Evolutionary conservation across 1,139 yeast genomes (phyloP).

Genomic region (Pneumocystis canis): DNA sequence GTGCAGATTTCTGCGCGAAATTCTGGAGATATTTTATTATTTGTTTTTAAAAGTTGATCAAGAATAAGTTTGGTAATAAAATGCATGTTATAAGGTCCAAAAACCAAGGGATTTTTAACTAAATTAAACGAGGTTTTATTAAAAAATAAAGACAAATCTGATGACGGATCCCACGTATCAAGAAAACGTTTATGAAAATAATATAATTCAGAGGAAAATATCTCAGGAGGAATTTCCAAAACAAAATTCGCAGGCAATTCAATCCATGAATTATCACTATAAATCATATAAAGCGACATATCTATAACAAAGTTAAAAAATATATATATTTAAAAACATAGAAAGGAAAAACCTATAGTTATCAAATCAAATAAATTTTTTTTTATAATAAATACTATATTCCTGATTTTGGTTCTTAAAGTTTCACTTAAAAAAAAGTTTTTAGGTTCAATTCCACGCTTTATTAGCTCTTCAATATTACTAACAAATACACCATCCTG

Average conservation of each 20-base stretch:
- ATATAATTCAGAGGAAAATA: constrained; percentile 8
- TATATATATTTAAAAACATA: neutral
- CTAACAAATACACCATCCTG: neutral
- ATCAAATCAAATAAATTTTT: neutral
- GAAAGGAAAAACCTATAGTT: neutral
- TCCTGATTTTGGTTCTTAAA: neutral
- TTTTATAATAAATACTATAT: neutral
- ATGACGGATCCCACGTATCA: constrained; percentile 10
- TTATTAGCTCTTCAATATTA: neutral
- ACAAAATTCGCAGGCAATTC: constrained; percentile 2
- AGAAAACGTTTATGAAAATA: constrained; percentile 7
- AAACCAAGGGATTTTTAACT: constrained; percentile 33
- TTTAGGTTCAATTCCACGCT: neutral
- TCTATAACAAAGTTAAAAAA: neutral
- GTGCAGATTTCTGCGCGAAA: constrained; percentile 53
- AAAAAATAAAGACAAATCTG: constrained; percentile 10
- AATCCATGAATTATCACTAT: neutral
- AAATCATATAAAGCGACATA: neutral
- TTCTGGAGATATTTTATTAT: constrained; percentile 20
- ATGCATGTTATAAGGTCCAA: constrained; percentile 61
- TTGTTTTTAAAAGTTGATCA: constrained; percentile 53
- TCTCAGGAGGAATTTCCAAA: constrained; percentile 6
- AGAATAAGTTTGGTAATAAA: constrained; percentile 58
- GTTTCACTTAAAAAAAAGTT: neutral
- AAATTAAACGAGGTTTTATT: neutral